phyloP scores from a whole-genome alignment of 768 basidiomycete genomes.

The Pisolithus marmoratus region DNA sequence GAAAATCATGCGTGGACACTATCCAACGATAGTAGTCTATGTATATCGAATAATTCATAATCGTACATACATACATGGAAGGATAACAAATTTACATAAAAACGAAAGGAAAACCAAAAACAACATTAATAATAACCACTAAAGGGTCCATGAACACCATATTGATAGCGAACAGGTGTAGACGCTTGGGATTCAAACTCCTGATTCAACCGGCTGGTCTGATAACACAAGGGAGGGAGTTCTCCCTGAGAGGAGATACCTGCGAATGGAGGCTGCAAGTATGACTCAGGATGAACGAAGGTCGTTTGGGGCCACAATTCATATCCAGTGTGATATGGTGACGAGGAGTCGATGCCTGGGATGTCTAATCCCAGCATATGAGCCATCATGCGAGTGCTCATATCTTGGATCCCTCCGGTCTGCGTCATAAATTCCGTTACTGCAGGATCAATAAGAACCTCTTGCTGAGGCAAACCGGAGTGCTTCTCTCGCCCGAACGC shows the following conservation, averaged over 20 bases:
- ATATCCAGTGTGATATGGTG: conserved; percentile 49
- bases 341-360: conserved; percentile 50
- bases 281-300: conserved; percentile 8
- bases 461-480: conserved; percentile 40
- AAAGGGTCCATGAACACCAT: conserved; percentile 14
- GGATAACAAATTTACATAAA: background rate
- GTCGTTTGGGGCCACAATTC: conserved; percentile 58
- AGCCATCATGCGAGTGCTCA: conserved; percentile 62
- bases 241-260: conserved; percentile 5
- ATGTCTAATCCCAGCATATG: conserved; percentile 67
- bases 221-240: conserved; percentile 14
- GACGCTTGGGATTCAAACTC: conserved; percentile 17
- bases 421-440: conserved; percentile 20
- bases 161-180: conserved; percentile 10
- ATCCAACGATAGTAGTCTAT: conserved; percentile 1
- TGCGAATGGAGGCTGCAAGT: conserved; percentile 7
- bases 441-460: conserved; percentile 28
- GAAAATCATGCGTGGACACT: conserved; percentile 3
- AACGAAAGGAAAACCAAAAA: background rate
- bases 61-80: too few species aligned
- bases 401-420: conserved; percentile 49
- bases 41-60: too few species aligned
- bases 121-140: conserved; percentile 11
- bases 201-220: conserved; percentile 6
- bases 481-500: conserved; percentile 56